These are phyloP conservation scores for Aegilops umbellulata DNA, from an alignment of 176 grass and related monocot species.

Conservation along the genomic window DNA sequence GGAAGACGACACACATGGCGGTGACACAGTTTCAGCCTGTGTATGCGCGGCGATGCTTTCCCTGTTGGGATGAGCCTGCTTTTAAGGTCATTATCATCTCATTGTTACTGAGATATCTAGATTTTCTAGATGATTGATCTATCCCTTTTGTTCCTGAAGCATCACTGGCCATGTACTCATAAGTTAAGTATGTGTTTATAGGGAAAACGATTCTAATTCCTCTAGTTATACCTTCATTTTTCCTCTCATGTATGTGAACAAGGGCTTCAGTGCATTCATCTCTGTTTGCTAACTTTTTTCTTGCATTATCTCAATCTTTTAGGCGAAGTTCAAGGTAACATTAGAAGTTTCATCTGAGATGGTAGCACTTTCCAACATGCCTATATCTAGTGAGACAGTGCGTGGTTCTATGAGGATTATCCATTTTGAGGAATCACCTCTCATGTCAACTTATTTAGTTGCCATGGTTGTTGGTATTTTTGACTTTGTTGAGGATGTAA, in stretches of 20 bases:
- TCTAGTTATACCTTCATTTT: background rate
- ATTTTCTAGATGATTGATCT: background rate
- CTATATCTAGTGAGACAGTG: slow-evolving; percentile 27
- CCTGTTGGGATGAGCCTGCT: slow-evolving; percentile 83
- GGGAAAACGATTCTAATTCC: background rate
- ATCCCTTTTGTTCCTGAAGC: background rate
- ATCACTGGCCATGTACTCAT: background rate
- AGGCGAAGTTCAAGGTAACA: slow-evolving; percentile 63
- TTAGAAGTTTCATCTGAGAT: slow-evolving; percentile 42
- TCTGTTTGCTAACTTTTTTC: background rate
- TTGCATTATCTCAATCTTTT: background rate
- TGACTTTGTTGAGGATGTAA: slow-evolving; percentile 37
- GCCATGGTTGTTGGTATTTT: slow-evolving; percentile 57
- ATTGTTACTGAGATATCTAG: background rate
- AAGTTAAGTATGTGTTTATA: background rate
- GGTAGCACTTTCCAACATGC: slow-evolving; percentile 64
- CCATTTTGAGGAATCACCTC: slow-evolving; percentile 50
- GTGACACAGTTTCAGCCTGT: slow-evolving; percentile 75
- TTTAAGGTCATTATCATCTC: slow-evolving; percentile 43
- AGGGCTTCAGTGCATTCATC: background rate
- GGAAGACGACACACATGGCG: slow-evolving; percentile 52
- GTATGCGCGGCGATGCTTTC: slow-evolving; percentile 73
- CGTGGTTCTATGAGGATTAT: slow-evolving; percentile 33
- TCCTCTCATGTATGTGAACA: background rate
- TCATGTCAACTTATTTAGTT: slow-evolving; percentile 69